Percentiles rank a stretch among this genome's conserved stretches.
phyloP scores from a whole-genome alignment of 768 basidiomycete genomes.

The Tricholoma terreum region DNA sequence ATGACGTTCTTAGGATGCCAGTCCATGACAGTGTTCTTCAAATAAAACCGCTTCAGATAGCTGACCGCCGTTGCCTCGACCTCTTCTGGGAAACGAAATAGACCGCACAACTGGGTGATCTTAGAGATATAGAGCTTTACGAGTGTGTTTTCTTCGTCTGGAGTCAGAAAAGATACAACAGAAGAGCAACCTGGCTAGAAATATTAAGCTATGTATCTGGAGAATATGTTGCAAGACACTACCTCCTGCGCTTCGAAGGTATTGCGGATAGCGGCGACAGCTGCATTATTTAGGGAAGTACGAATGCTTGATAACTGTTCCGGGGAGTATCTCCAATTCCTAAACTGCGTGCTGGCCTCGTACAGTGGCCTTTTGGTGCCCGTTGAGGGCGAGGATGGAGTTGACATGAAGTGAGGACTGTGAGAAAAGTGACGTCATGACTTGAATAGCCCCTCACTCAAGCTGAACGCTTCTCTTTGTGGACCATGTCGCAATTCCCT shows the following conservation, averaged over 20 bases:
- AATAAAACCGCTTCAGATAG: slow-evolving; percentile 95
- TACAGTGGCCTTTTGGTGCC: slow-evolving; percentile 49
- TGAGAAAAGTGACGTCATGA: background rate
- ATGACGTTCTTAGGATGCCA: slow-evolving; percentile 99
- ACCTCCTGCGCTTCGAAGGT: slow-evolving; percentile 84
- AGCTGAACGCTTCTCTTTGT: background rate
- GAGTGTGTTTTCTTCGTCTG: slow-evolving; percentile 83
- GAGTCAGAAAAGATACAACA: slow-evolving; percentile 67
- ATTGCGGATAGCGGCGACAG: slow-evolving; percentile 70
- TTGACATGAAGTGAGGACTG: background rate
- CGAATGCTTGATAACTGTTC: slow-evolving; percentile 62
- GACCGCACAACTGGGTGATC: slow-evolving; percentile 78
- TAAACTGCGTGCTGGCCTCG: slow-evolving; percentile 76
- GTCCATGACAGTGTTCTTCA: slow-evolving; percentile 98
- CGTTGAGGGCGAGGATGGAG: background rate
- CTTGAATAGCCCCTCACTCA: background rate
- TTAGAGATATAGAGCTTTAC: slow-evolving; percentile 88
- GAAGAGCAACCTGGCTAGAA: slow-evolving; percentile 69
- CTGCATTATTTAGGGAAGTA: slow-evolving; percentile 64
- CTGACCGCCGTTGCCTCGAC: slow-evolving; percentile 90
- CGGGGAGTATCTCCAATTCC: slow-evolving; percentile 85
- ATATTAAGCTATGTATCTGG: slow-evolving; percentile 20
- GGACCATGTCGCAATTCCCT: slow-evolving; percentile 69
- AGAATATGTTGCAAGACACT: slow-evolving; percentile 20
- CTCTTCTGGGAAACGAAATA: slow-evolving; percentile 86